Conservation (phyloP, 2,329 filamentous ascomycete genomes). For the Aspergillus sp. region DNA sequence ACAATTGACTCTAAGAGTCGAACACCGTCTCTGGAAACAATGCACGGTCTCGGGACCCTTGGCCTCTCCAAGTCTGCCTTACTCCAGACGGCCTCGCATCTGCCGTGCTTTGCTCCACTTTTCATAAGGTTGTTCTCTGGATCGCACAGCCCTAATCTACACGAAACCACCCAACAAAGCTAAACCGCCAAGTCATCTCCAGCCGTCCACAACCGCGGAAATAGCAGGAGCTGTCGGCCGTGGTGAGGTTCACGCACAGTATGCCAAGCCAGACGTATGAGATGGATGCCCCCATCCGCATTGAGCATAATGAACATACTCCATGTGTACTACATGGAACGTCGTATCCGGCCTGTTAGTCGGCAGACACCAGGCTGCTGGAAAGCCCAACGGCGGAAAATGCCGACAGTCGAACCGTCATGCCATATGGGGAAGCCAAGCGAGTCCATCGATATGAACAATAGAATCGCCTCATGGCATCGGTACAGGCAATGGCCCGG, state of each 20-base stretch:
- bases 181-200: neutral
- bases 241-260: neutral
- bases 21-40: too few relatives aligned
- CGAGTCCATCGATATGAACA: neutral
- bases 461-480: neutral
- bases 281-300: neutral
- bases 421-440: neutral
- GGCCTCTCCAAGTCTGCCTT: constrained; percentile 1
- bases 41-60: too few relatives aligned
- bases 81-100: neutral
- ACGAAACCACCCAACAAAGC: constrained; percentile 13
- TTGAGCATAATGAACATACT: too few relatives aligned
- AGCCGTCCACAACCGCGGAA: neutral
- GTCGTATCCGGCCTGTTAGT: too few relatives aligned
- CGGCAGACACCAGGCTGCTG: too few relatives aligned
- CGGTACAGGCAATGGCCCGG: too few relatives aligned
- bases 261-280: neutral
- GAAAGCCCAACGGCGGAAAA: neutral
- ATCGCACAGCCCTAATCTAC: constrained; percentile 10
- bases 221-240: too few relatives aligned
- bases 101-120: constrained; percentile 13
- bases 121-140: constrained; percentile 8
- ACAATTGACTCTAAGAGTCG: too few relatives aligned
- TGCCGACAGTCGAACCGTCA: neutral
- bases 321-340: too few relatives aligned